Evolutionary conservation across 352 stramenopile genomes (phyloP).

Genomic region (Plasmopara viticola): DNA sequence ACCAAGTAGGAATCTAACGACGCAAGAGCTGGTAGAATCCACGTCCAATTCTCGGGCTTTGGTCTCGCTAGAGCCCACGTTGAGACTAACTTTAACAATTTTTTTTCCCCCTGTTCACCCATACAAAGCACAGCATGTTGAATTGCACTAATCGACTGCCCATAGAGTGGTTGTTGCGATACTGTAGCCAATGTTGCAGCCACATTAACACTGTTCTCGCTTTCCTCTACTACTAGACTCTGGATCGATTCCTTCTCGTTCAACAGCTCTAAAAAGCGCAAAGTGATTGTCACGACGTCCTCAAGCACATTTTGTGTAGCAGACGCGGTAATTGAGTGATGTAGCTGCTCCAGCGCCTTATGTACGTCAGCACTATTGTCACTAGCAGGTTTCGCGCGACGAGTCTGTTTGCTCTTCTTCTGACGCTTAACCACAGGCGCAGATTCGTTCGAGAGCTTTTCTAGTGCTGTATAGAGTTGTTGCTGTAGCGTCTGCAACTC

Average conservation of each 20-base stretch:
- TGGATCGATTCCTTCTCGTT: slow-evolving; percentile 36
- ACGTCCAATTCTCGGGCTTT: slow-evolving; percentile 37
- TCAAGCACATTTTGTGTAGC: slow-evolving; percentile 24
- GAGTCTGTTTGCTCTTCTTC: slow-evolving; percentile 57
- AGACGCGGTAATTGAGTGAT: slow-evolving; percentile 31
- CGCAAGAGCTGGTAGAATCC: slow-evolving; percentile 39
- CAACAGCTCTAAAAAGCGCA: slow-evolving; percentile 34
- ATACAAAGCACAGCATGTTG: slow-evolving; percentile 31
- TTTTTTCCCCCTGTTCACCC: slow-evolving; percentile 11
- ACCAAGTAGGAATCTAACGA: slow-evolving; percentile 39
- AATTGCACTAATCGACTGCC: slow-evolving; percentile 34
- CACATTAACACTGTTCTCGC: slow-evolving; percentile 18
- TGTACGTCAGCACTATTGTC: slow-evolving; percentile 27
- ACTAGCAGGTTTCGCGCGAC: slow-evolving; percentile 11
- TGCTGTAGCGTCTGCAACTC: slow-evolving; percentile 40
- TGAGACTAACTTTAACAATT: slow-evolving; percentile 34
- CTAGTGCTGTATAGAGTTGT: slow-evolving; percentile 32
- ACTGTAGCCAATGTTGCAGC: slow-evolving; percentile 33
- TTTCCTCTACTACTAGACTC: slow-evolving; percentile 16
- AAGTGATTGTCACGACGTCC: slow-evolving; percentile 41
- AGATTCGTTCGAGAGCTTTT: slow-evolving; percentile 26
- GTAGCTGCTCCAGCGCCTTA: slow-evolving; percentile 30
- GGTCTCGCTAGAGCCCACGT: slow-evolving; percentile 35
- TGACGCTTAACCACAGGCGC: slow-evolving; percentile 43
- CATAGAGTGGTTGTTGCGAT: slow-evolving; percentile 38